These are phyloP conservation scores for Arctium lappa DNA, from an alignment of 129 eudicot genomes.

Conservation along the genomic window DNA sequence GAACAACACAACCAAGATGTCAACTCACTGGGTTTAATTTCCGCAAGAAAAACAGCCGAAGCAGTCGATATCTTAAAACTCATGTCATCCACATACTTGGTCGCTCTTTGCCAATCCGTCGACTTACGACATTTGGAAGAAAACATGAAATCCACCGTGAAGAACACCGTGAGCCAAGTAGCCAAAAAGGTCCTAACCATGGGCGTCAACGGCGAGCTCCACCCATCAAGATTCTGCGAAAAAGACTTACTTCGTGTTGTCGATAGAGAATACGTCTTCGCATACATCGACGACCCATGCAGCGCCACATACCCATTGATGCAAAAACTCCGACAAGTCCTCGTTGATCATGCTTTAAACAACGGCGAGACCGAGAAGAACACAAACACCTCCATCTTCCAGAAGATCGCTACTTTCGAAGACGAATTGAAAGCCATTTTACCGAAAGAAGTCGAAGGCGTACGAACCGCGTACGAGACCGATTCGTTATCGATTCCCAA, in stretches of 20 bases:
- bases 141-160: conserved; percentile 50
- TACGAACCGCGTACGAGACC: conserved; percentile 33
- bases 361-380: conserved; percentile 28
- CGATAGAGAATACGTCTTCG: conserved; percentile 47
- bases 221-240: conserved; percentile 54
- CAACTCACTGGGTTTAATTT: conserved; percentile 66
- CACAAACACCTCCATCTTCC: conserved; percentile 38
- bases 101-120: conserved; percentile 71
- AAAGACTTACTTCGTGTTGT: conserved; percentile 51
- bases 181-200: conserved; percentile 55
- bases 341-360: conserved; percentile 46
- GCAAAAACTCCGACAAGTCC: conserved; percentile 62
- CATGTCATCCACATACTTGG: conserved; percentile 63
- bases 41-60: conserved; percentile 68
- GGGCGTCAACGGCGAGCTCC: conserved; percentile 55
- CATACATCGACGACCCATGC: conserved; percentile 56
- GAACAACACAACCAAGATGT: conserved; percentile 89
- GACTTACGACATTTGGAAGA: conserved; percentile 81
- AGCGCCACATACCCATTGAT: conserved; percentile 46
- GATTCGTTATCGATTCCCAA: conserved; percentile 44
- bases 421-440: conserved; percentile 42
- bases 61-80: conserved; percentile 68
- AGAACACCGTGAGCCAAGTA: conserved; percentile 67
- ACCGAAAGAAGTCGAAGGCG: conserved; percentile 46
- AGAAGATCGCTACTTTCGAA: conserved; percentile 47